Percentiles rank a stretch among this genome's conserved stretches.
Evolutionary conservation across 441 rosid species (phyloP).

Genomic region (Isatis lusitanica): DNA sequence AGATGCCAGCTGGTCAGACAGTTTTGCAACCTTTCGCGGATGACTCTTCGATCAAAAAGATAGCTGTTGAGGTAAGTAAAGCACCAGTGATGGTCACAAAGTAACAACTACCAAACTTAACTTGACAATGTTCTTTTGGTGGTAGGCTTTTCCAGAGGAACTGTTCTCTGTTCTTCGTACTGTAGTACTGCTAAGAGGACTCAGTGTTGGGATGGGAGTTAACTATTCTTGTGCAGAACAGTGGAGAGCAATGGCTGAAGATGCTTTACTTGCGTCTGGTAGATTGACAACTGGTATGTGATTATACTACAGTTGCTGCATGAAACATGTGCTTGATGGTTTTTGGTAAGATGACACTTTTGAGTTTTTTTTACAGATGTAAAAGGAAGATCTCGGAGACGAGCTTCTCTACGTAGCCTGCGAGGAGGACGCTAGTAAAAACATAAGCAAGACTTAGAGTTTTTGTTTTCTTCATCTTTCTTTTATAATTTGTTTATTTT

Average conservation of each 20-base stretch:
- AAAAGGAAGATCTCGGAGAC: slow-evolving; percentile 21
- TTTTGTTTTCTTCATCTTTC: background rate
- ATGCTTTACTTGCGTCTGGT: slow-evolving; percentile 69
- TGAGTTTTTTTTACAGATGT: slow-evolving; percentile 19
- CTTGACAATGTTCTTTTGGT: slow-evolving; percentile 17
- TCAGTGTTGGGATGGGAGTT: slow-evolving; percentile 86
- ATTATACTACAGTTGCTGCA: background rate
- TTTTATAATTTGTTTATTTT: slow-evolving; percentile 3
- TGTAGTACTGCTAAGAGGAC: slow-evolving; percentile 82
- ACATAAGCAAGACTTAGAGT: background rate
- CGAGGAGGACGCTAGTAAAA: slow-evolving; percentile 1
- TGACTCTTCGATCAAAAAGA: slow-evolving; percentile 78
- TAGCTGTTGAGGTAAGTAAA: slow-evolving; percentile 64
- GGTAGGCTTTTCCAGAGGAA: slow-evolving; percentile 88
- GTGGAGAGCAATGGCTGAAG: slow-evolving; percentile 90
- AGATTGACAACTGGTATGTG: slow-evolving; percentile 58
- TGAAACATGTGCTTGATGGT: background rate
- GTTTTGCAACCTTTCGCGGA: slow-evolving; percentile 91
- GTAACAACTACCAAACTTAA: background rate
- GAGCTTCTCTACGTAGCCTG: slow-evolving; percentile 15
- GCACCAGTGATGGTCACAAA: background rate
- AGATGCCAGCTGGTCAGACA: slow-evolving; percentile 77
- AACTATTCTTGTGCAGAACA: slow-evolving; percentile 84
- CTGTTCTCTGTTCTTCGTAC: slow-evolving; percentile 87
- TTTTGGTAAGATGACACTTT: slow-evolving; percentile 2